phyloP scores from a whole-genome alignment of 495 filamentous ascomycete species.

The Talaromyces stipitatus region DNA sequence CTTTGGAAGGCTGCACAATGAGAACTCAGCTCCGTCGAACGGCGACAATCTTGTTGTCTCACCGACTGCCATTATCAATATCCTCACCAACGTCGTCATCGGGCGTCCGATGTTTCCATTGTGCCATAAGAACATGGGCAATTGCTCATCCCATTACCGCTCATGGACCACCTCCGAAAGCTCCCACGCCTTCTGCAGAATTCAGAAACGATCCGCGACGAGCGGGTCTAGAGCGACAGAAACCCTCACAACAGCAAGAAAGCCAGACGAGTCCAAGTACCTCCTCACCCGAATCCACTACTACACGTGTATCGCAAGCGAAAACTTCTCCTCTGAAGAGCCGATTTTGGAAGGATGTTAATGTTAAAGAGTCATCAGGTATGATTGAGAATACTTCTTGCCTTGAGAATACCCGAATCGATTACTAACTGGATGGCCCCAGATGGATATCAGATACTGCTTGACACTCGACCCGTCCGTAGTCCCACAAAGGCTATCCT shows the following conservation, averaged over 20 bases:
- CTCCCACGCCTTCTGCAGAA: conserved; percentile 54
- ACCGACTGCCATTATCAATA: neutral
- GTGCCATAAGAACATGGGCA: conserved; percentile 40
- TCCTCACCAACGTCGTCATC: neutral
- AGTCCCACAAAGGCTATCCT: conserved; percentile 66
- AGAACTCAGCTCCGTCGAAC: neutral
- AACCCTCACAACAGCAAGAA: conserved; percentile 42
- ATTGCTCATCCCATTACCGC: conserved; percentile 63
- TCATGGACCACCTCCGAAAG: conserved; percentile 75
- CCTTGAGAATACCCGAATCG: neutral
- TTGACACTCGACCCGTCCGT: conserved; percentile 75
- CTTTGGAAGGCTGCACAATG: neutral
- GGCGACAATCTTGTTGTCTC: neutral
- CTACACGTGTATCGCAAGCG: conserved; percentile 22
- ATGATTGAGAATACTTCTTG: conserved; percentile 10
- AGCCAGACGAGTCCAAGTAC: conserved; percentile 32
- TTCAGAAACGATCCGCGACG: conserved; percentile 21
- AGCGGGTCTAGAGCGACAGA: conserved; percentile 46
- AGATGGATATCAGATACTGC: conserved; percentile 65
- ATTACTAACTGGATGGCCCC: neutral
- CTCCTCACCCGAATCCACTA: conserved; percentile 5
- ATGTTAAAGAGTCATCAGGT: conserved; percentile 46
- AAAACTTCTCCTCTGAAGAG: conserved; percentile 45
- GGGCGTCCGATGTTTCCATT: conserved; percentile 41
- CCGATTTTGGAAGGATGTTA: conserved; percentile 80